These are phyloP conservation scores for Stentor roeselii DNA, from an alignment of 73 alveolate species.

Conservation along the genomic window DNA sequence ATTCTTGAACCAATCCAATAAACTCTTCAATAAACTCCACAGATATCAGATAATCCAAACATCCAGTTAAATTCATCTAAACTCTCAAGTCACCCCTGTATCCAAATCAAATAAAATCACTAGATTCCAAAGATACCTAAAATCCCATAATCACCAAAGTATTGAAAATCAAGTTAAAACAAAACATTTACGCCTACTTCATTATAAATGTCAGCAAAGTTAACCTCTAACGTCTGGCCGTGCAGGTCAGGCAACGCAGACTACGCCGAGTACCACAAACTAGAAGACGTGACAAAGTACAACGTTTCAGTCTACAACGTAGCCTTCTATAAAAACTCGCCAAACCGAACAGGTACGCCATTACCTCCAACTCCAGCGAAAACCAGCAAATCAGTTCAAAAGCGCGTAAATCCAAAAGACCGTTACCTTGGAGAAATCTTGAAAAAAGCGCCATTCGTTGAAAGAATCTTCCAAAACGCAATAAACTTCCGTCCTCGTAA, in stretches of 20 bases:
- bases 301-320: conserved; percentile 5
- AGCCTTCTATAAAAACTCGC: not conserved
- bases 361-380: not conserved
- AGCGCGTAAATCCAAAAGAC: not conserved
- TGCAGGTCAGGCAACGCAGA: conserved; percentile 1
- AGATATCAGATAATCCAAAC: no score
- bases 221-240: not conserved
- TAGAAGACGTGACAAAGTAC: conserved; percentile 16
- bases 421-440: not conserved
- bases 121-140: no score
- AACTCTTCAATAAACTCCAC: no score
- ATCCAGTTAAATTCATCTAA: no score
- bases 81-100: no score
- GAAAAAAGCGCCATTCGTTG: not conserved
- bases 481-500: not conserved
- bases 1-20: no score
- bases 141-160: no score
- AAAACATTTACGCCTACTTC: no score
- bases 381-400: not conserved
- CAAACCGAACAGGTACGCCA: conserved; percentile 17
- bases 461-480: not conserved
- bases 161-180: no score
- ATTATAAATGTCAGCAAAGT: not conserved
- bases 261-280: not conserved
- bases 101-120: no score